phyloP scores from a whole-genome alignment of 495 filamentous ascomycete species.

The Neurospora pannonica region DNA sequence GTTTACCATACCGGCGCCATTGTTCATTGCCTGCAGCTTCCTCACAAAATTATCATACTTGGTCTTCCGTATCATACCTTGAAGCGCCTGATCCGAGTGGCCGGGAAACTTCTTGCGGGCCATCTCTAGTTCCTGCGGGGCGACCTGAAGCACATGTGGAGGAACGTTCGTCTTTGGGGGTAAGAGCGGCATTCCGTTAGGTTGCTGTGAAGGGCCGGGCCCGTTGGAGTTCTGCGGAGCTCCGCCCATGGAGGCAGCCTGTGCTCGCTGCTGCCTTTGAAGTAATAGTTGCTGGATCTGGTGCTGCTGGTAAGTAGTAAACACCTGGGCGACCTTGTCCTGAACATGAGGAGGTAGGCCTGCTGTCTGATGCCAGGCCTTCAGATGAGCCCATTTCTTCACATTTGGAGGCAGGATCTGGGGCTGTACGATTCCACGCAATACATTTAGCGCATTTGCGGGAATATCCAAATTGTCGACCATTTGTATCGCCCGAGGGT shows the following conservation, averaged over 20 bases:
- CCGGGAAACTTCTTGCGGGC: neutral
- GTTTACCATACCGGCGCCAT: neutral
- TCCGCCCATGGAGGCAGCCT: neutral
- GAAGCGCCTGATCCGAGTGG: neutral
- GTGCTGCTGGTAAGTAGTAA: constrained; percentile 43
- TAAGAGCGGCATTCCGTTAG: neutral
- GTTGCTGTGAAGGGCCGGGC: neutral
- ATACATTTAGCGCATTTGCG: constrained; percentile 11
- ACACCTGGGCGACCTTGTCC: constrained; percentile 30
- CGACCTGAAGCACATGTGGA: neutral
- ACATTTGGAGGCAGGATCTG: constrained; percentile 44
- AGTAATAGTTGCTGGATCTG: constrained; percentile 36
- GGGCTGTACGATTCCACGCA: constrained; percentile 1
- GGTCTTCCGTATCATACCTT: neutral
- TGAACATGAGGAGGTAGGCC: constrained; percentile 26
- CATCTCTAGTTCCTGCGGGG: constrained; percentile 1
- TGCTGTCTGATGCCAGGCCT: constrained; percentile 45
- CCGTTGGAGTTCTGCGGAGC: neutral
- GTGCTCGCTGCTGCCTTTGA: constrained; percentile 11
- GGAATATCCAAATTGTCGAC: constrained; percentile 35
- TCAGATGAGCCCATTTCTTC: constrained; percentile 66
- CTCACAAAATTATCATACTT: neutral
- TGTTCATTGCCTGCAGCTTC: constrained; percentile 1
- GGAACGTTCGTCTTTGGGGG: neutral
- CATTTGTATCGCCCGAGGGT: constrained; percentile 6